Base-by-base conservation (phyloP, 306 rosid genomes). In the Pueraria montana region DNA sequence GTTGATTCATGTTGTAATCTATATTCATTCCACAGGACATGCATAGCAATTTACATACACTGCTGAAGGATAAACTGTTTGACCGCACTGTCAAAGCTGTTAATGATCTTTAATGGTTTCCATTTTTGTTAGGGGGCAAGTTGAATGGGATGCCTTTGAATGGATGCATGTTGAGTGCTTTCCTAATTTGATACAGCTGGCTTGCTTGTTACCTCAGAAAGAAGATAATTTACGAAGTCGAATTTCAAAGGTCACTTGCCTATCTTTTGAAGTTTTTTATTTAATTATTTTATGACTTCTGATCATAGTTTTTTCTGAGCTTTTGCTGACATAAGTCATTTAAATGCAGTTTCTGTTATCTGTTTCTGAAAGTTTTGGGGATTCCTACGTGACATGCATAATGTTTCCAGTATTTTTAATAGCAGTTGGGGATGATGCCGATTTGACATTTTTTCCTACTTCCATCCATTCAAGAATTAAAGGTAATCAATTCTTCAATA, bases 161-260 rank as follows among this genome's bases (percentile, higher is more conserved):
- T 96, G 99, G 98, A 85, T 96, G 84, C 99, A 96, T 87, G 86
- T 75, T 46, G 92, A 92, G 58, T 96, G 99, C 90, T 88, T 96
- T 84, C 96, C 99, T 74, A 90, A 86, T 84, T 89, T 96, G 87
- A 90, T 96, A 64, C 90, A 90, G 82, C 87, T 96, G 73, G 93
- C 95, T 53, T 91, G 97, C 89, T 86, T 90, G 79, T 88, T 96
- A 78, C 96, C 97, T 72, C 98, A 92, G 40, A 96, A 96, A 87
- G 99, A 94, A 87, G 99, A 96, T 77, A 88, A 84, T 77, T 88
- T 96, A 81, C 88, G 98, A 76, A 92, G 90, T 85, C 92, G 87
- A 76, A 88, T 90, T 78, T 89, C 96, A 46, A 94, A 87, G 97
- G 99, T 96, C 62, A 34, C 67, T 72, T 89, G 58, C 78, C 73